Percentiles rank a stretch among this genome's conserved stretches.
Conservation (phyloP, 2,329 filamentous ascomycete genomes). For the Metarhizium robertsii region DNA sequence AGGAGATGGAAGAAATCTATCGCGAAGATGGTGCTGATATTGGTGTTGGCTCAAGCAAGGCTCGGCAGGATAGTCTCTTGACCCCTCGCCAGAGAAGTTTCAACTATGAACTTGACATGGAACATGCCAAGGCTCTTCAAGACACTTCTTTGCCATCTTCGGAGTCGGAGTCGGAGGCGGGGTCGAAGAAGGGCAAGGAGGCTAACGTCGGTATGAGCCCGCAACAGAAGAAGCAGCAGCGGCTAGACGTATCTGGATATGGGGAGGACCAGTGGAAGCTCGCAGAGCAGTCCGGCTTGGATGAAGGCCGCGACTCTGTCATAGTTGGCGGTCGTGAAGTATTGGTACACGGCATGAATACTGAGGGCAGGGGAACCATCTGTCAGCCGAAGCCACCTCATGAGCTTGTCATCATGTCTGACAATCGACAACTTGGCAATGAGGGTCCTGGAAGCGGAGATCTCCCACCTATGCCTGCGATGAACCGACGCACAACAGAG, state of each 20-base stretch:
- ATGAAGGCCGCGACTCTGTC: slow-evolving; percentile 60
- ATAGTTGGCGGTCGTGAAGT: slow-evolving; percentile 63
- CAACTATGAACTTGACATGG: slow-evolving; percentile 52
- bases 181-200: slow-evolving; percentile 1
- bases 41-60: slow-evolving; percentile 16
- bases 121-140: slow-evolving; percentile 40
- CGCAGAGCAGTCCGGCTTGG: slow-evolving; percentile 50
- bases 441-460: slow-evolving; percentile 31
- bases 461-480: slow-evolving; percentile 49
- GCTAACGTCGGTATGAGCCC: not conserved
- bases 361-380: slow-evolving; percentile 55
- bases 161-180: not conserved
- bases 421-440: slow-evolving; percentile 22
- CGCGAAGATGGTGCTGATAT: slow-evolving; percentile 25
- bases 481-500: slow-evolving; percentile 52
- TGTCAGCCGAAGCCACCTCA: slow-evolving; percentile 29
- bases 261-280: slow-evolving; percentile 67
- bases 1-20: slow-evolving; percentile 56
- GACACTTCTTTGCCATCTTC: slow-evolving; percentile 9
- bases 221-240: slow-evolving; percentile 45
- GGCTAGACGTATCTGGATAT: slow-evolving; percentile 68
- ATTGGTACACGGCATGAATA: slow-evolving; percentile 51
- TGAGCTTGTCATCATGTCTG: slow-evolving; percentile 14
- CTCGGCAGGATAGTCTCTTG: slow-evolving; percentile 29
- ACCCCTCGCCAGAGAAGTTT: slow-evolving; percentile 42